Base-by-base conservation (phyloP, 176 grass and related monocot genomes). In the Phoenix dactylifera region DNA sequence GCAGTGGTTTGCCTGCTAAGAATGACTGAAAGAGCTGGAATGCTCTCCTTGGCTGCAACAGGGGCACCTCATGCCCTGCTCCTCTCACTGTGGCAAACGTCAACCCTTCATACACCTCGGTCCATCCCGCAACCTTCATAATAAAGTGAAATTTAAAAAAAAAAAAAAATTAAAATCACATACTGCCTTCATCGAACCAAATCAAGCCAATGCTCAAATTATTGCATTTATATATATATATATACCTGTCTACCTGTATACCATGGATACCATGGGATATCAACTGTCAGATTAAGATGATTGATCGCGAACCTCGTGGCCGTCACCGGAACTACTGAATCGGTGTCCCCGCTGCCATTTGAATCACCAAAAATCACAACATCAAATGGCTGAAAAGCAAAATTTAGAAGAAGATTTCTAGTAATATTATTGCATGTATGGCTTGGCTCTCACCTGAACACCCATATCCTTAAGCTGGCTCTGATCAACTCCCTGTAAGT, bases 231-330 rank as follows among this genome's bases (percentile, higher is more conserved):
- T 25, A 25, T 25, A 25, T 32, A 7, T 5, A 30, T 30, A 51
- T 1, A 5, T 85, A 97, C 93, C 81, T 97, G 93, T 55, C 93
- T 79, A 4, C 54, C 78, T 67, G 67, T 70, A 76, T 97, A 97
- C 93, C 93, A 97, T 19, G 93, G 93, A 63, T 97, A 97, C 93
- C 93, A 97, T 50, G 87, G 81, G 73, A 70, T 82, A 78, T 88
- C 88, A 4, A 74, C 75, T 64, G 80, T 85, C 48, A 97, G 60
- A 26, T 68, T 65, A 28, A 97, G 87, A 72, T 97, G 87, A 50
- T 75, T 69, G 68, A 91, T 87, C 0, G 87, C 54, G 44, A 91
- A 97, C 74, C 93, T 88, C 0, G 93, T 97, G 0, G 87, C 93
- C 0, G 87, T 97, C 4, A 97, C 93, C 2, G 92, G 92, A 16